Evolutionary conservation across 192 early-diverging fungal genomes (phyloP).

Genomic region (Phycomyces nitens): DNA sequence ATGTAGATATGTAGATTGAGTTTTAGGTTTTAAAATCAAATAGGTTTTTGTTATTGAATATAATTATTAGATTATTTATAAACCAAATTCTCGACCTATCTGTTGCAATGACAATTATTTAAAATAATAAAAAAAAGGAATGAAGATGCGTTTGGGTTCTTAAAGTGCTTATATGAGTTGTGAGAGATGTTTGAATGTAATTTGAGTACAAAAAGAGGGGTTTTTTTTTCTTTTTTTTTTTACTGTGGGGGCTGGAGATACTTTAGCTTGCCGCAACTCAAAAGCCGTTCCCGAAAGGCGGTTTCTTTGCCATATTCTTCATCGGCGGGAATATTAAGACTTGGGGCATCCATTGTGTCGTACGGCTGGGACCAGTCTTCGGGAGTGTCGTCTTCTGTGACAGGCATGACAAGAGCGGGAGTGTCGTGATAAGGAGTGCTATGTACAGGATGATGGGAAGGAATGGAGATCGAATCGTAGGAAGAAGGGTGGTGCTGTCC

Average conservation of each 20-base stretch:
- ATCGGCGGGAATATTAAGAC: slow-evolving; percentile 16
- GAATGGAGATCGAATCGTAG: slow-evolving; percentile 14
- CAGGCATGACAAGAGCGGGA: slow-evolving; percentile 19
- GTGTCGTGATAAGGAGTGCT: background rate
- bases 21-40: too few species aligned
- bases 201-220: background rate
- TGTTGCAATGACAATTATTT: too few species aligned
- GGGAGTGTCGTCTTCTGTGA: slow-evolving; percentile 1
- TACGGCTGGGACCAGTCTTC: background rate
- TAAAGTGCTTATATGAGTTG: too few species aligned
- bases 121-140: too few species aligned
- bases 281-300: background rate
- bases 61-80: too few species aligned
- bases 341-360: background rate
- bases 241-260: background rate
- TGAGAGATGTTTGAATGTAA: too few species aligned
- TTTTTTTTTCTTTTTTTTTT: background rate
- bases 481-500: background rate
- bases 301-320: slow-evolving; percentile 3
- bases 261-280: background rate
- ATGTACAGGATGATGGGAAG: slow-evolving; percentile 5
- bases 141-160: too few species aligned
- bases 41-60: too few species aligned
- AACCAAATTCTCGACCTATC: too few species aligned
- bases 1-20: too few species aligned